These are phyloP conservation scores for Solanum peruvianum DNA, from an alignment of 257 asterid species.

Conservation along the genomic window DNA sequence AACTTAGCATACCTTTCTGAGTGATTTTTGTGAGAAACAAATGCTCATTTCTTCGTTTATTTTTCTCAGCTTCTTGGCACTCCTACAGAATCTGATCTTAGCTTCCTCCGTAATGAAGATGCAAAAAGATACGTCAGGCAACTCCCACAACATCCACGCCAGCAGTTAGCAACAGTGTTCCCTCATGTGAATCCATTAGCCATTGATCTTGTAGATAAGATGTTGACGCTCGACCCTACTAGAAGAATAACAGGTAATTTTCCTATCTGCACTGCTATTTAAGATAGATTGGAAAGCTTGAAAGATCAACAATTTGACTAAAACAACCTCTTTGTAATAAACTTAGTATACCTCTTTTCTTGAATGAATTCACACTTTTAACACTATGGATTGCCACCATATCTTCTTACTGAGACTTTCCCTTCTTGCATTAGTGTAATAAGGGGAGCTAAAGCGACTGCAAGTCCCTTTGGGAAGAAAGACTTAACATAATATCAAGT, in stretches of 20 bases:
- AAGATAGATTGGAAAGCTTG: background rate
- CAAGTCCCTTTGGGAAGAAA: no score
- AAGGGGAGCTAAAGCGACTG: no score
- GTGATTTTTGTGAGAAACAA: background rate
- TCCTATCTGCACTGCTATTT: background rate
- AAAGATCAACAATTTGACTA: background rate
- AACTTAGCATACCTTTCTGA: background rate
- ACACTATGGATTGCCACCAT: background rate
- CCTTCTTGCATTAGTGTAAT: no score
- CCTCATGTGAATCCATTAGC: constrained; percentile 84
- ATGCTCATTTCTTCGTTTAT: background rate
- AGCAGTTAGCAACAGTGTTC: constrained; percentile 53
- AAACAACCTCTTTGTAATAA: background rate
- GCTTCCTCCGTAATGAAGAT: constrained; percentile 58
- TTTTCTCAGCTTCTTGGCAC: constrained; percentile 76
- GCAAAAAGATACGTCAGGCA: constrained; percentile 79
- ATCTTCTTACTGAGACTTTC: background rate
- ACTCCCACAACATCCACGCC: constrained; percentile 72
- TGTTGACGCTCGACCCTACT: constrained; percentile 74
- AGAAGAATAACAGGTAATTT: constrained; percentile 76
- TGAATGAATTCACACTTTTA: background rate
- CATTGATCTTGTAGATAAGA: constrained; percentile 78
- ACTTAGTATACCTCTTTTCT: background rate
- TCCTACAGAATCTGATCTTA: constrained; percentile 75
- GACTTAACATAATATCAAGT: no score